A percentile compares a stretch with the other conserved stretches of the same genome.
These are phyloP conservation scores for Gyromitra esculenta DNA, from an alignment of 2,329 filamentous ascomycete species.

Conservation along the genomic window DNA sequence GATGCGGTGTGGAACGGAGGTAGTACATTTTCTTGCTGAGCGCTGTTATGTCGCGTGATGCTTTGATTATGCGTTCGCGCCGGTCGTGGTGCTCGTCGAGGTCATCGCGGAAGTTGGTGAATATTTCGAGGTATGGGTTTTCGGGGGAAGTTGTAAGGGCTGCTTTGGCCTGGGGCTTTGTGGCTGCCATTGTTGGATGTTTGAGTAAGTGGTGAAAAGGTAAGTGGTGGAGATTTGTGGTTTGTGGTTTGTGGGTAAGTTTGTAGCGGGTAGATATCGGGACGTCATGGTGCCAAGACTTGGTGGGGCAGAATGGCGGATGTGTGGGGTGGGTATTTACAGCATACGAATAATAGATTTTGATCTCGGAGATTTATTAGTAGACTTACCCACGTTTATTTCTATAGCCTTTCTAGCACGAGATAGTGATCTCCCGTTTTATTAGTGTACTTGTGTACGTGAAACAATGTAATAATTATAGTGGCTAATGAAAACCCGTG, in stretches of 20 bases:
- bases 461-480: no score
- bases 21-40: slow-evolving; percentile 94
- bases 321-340: slow-evolving; percentile 2
- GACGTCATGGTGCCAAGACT: slow-evolving; percentile 34
- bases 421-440: no score
- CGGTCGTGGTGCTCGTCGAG: slow-evolving; percentile 95
- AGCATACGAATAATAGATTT: no score
- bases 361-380: no score
- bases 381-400: no score
- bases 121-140: slow-evolving; percentile 69
- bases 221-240: background rate
- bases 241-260: slow-evolving; percentile 10
- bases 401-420: no score
- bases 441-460: no score
- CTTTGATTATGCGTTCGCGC: slow-evolving; percentile 87
- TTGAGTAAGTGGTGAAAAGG: background rate
- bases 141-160: background rate
- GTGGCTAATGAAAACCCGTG: no score
- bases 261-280: slow-evolving; percentile 1
- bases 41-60: slow-evolving; percentile 89
- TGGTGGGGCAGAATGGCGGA: slow-evolving; percentile 28
- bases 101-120: slow-evolving; percentile 84
- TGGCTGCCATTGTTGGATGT: slow-evolving; percentile 22
- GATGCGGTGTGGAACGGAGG: background rate
- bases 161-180: background rate